Percentiles rank a stretch among this genome's conserved stretches.
Evolutionary conservation across 2,329 filamentous ascomycete species (phyloP).

Genomic region (Trichoderma harzianum): DNA sequence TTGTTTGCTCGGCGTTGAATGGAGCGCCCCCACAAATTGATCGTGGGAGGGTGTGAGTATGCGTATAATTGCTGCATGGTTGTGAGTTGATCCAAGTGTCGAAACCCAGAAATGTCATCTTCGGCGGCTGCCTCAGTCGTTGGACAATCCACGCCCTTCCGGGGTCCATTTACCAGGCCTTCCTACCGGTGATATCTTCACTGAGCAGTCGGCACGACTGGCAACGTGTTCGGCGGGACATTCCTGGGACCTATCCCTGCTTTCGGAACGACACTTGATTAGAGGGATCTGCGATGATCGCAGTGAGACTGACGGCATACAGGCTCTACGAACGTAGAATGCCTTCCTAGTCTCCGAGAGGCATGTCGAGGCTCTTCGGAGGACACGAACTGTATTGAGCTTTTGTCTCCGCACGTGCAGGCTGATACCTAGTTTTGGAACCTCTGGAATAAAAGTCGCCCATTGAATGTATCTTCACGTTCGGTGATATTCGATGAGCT

Average conservation of each 20-base stretch:
- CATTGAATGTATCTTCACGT: not conserved
- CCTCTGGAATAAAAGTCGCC: not conserved
- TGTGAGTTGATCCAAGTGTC: not conserved
- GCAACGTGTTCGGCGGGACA: not conserved
- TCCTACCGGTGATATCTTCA: not conserved
- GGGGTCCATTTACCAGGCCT: not conserved
- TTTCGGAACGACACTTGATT: not conserved
- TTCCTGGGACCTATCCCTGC: not conserved
- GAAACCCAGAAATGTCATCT: not conserved
- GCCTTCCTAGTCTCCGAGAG: not conserved
- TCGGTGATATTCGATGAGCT: not conserved
- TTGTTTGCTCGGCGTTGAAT: not conserved
- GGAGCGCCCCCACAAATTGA: constrained; percentile 4
- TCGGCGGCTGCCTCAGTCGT: not conserved
- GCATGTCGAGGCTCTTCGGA: not conserved
- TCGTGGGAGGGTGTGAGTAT: constrained; percentile 12
- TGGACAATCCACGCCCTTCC: not conserved
- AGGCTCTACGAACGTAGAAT: not conserved
- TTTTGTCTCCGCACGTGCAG: not conserved
- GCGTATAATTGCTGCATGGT: constrained; percentile 12
- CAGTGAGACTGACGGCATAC: not conserved
- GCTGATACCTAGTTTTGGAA: not conserved
- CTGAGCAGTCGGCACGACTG: not conserved
- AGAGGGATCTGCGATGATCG: not conserved
- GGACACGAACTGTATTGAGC: not conserved